phyloP scores from a whole-genome alignment of 805 yeast species.

The Candida schatavii region DNA sequence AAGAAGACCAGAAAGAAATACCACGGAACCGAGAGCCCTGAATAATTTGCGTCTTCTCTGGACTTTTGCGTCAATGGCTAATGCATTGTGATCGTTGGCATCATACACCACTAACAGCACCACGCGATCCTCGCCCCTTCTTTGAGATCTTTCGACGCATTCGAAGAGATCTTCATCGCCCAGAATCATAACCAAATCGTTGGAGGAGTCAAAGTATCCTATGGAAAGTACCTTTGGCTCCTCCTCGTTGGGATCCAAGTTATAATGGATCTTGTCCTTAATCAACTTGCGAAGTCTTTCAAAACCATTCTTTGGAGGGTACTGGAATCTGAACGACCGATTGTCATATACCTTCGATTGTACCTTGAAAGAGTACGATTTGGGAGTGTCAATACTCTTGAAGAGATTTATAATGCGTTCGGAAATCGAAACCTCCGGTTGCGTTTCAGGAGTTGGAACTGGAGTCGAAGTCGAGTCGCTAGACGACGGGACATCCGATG shows the following conservation, averaged over 20 bases:
- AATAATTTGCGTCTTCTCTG: no score
- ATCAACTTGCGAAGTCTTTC: background rate
- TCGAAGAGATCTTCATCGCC: conserved; percentile 1
- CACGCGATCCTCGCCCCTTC: background rate
- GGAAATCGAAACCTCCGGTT: background rate
- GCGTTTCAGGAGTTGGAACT: background rate
- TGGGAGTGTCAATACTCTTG: background rate
- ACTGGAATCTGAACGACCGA: background rate
- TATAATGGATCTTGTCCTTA: background rate
- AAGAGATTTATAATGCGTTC: background rate
- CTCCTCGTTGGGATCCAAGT: background rate
- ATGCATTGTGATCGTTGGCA: background rate
- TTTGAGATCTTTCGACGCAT: background rate
- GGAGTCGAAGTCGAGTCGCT: background rate
- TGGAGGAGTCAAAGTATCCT: background rate
- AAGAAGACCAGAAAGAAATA: no score
- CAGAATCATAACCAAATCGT: background rate
- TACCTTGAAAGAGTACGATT: conserved; percentile 1
- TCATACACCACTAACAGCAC: background rate
- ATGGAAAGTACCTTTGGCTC: background rate
- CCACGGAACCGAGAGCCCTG: no score
- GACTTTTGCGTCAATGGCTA: no score
- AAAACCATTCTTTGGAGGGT: conserved; percentile 1
- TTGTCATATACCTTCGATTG: background rate
- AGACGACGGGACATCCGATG: background rate